Conservation (phyloP, 2,329 filamentous ascomycete genomes). For the Sporothrix pallida region DNA sequence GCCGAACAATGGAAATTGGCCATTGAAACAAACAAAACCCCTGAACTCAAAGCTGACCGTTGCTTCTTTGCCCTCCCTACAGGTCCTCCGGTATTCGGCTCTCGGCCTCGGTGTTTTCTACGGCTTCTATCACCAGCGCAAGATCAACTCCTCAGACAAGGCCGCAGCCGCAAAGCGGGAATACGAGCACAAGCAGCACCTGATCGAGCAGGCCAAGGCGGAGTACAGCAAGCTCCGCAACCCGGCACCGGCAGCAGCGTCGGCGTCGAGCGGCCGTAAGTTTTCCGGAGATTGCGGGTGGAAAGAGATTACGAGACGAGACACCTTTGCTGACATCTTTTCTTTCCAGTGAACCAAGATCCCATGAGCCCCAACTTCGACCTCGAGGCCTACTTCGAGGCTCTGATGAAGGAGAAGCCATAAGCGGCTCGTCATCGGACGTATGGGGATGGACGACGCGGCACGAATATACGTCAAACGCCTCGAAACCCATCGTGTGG, state of each 20-base stretch:
- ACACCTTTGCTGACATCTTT: slow-evolving; percentile 20
- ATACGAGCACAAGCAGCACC: slow-evolving; percentile 86
- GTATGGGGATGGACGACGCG: slow-evolving; percentile 19
- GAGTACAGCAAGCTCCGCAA: slow-evolving; percentile 82
- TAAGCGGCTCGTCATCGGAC: slow-evolving; percentile 43
- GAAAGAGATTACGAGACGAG: too few relatives aligned
- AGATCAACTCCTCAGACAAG: slow-evolving; percentile 74
- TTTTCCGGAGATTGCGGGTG: slow-evolving; percentile 12
- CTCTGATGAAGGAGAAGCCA: slow-evolving; percentile 61
- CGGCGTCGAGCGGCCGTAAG: slow-evolving; percentile 45
- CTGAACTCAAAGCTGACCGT: slow-evolving; percentile 13
- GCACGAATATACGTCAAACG: not conserved
- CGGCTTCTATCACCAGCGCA: slow-evolving; percentile 90
- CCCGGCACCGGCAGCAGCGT: slow-evolving; percentile 44
- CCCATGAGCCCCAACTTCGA: slow-evolving; percentile 90
- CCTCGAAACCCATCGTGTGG: not conserved
- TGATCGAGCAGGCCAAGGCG: slow-evolving; percentile 92
- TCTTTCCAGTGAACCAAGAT: slow-evolving; percentile 53
- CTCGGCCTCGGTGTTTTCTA: slow-evolving; percentile 92
- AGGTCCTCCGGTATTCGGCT: slow-evolving; percentile 98
- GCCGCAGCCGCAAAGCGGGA: slow-evolving; percentile 75
- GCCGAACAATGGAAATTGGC: too few relatives aligned
- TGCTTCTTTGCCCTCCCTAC: slow-evolving; percentile 34
- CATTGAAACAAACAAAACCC: too few relatives aligned
- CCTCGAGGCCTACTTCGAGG: slow-evolving; percentile 80